Base-by-base conservation (phyloP, 768 basidiomycete species). In the Leccinum olivaceopallidum region DNA sequence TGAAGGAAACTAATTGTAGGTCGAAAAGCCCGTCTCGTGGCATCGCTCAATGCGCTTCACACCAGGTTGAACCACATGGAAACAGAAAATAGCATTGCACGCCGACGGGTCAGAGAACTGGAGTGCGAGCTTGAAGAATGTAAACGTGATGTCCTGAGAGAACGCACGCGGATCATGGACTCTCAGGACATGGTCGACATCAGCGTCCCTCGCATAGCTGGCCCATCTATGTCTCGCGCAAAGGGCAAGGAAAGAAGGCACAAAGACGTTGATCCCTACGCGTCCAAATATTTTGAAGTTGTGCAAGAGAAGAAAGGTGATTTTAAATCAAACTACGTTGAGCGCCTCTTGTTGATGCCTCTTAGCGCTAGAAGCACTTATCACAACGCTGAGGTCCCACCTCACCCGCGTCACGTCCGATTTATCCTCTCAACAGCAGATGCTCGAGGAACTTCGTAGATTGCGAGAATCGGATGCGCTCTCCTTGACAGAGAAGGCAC, bases 281-380 rank as follows among this genome's bases (percentile, higher is more conserved):
- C 76, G 24, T 77, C 79, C 60, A 77, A 87, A 55, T 93, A 93
- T 63, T 81, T 81, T 59, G 88, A 91, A 64, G 89, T 85, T 5
- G 89, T 95, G 0, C 89, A 92, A 62, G 93, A 95, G 72, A 95
- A 95, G 73, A 92, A 92, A 80, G 92, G 93, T 94, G 54, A 10
- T 74, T 69, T n/a, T 10, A n/a, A 28, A 51, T 42, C 32, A 42
- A 34, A n/a, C 36, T 22, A n/a, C 47, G 0, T 6, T 16, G 14
- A 48, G 53, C 58, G 57, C 18, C 24, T 50, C 14, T 52, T 57
- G n/a, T 59, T 69, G 56, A 67, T 57, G 16, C 30, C 58, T 67
- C 7, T 14, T 44, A 95, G 94, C 91, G 16, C 78, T 97, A 3
- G 94, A 96, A 73, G 84, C 88, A 0, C 78, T 96, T 6, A 88